Conservation (phyloP, 306 rosid species). For the Vigna unguiculata region DNA sequence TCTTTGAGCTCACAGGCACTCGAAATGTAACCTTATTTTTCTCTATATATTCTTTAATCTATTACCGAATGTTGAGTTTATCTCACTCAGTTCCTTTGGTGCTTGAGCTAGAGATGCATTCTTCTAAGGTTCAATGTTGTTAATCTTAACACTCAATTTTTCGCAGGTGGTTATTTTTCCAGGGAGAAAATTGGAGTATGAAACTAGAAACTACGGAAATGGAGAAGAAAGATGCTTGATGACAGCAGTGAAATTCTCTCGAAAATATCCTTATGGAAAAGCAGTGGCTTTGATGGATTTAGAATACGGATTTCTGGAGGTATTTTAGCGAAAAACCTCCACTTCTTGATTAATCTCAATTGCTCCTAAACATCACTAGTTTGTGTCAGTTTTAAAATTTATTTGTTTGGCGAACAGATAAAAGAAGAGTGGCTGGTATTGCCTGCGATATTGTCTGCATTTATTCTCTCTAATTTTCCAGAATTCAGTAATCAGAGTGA, state of each 20-base stretch:
- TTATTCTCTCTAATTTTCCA: conserved; percentile 41
- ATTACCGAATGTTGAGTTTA: background rate
- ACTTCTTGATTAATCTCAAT: background rate
- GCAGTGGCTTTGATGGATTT: conserved; percentile 53
- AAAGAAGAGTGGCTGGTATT: conserved; percentile 56
- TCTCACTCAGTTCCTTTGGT: background rate
- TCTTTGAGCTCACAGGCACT: conserved; percentile 53
- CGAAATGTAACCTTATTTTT: conserved; percentile 35
- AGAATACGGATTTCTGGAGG: conserved; percentile 46
- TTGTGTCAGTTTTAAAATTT: conserved; percentile 19
- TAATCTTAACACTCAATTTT: conserved; percentile 2
- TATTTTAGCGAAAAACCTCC: background rate
- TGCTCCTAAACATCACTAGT: background rate
- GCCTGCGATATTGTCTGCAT: conserved; percentile 51
- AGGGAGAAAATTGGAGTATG: conserved; percentile 50
- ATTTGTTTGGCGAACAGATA: conserved; percentile 49
- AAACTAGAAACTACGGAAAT: conserved; percentile 33
- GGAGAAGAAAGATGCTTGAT: conserved; percentile 35
- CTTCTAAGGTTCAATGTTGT: conserved; percentile 1
- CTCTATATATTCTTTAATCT: conserved; percentile 13
- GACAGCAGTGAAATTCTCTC: conserved; percentile 53
- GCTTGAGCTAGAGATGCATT: background rate
- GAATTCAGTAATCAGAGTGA: conserved; percentile 17
- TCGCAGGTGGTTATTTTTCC: conserved; percentile 47
- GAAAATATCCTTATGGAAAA: conserved; percentile 49